Conservation (phyloP, 2,329 filamentous ascomycete species). For the Trichoderma sp. region DNA sequence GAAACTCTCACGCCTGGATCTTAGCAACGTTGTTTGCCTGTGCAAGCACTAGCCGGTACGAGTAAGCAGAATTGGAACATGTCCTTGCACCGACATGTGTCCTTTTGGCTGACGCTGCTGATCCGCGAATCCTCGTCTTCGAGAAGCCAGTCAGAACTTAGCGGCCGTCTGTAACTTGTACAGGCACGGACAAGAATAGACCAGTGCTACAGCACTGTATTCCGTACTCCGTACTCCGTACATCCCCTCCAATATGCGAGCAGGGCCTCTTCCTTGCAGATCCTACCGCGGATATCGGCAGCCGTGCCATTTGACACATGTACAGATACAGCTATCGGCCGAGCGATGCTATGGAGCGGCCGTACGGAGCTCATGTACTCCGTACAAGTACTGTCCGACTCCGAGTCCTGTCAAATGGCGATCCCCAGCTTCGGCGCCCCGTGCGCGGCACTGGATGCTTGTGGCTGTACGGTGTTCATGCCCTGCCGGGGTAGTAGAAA, state of each 20-base stretch:
- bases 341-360: conserved; percentile 3
- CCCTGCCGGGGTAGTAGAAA: background rate
- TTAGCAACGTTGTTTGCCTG: background rate
- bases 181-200: background rate
- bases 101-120: background rate
- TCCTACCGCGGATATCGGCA: conserved; percentile 10
- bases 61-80: background rate
- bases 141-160: conserved; percentile 10
- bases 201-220: too few species aligned
- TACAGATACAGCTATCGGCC: background rate
- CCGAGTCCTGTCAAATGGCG: background rate
- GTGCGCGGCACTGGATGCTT: background rate
- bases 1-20: background rate
- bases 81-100: background rate
- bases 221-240: too few species aligned
- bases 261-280: background rate
- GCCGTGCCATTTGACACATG: background rate
- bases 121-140: background rate
- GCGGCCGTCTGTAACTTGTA: background rate
- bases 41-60: background rate
- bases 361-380: background rate
- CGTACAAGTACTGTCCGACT: background rate
- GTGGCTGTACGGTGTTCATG: background rate
- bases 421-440: background rate
- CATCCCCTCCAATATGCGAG: background rate